These are phyloP conservation scores for Colletotrichum australisinense DNA, from an alignment of 2,329 filamentous ascomycete genomes.

Conservation along the genomic window DNA sequence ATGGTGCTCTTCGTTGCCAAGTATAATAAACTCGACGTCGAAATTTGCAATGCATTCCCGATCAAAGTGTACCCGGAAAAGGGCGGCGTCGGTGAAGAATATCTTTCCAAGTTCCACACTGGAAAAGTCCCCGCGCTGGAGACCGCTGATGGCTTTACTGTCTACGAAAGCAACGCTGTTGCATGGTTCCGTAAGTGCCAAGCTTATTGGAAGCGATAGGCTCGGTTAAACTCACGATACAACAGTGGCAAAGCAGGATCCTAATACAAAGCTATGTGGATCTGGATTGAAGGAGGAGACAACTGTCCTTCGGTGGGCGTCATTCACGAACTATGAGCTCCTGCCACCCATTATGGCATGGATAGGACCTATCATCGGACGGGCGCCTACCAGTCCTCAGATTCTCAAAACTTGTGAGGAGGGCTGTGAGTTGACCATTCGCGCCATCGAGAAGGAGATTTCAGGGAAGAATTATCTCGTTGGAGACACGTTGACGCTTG, in stretches of 20 bases:
- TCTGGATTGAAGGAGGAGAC: constrained; percentile 3
- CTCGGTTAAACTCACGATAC: not conserved
- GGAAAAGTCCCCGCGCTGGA: constrained; percentile 5
- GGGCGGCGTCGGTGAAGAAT: constrained; percentile 6
- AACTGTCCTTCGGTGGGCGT: constrained; percentile 1
- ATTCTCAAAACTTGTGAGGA: constrained; percentile 1
- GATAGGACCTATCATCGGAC: not conserved
- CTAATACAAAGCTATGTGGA: constrained; percentile 1
- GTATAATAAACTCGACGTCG: not conserved
- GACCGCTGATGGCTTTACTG: not conserved
- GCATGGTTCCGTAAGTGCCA: not conserved
- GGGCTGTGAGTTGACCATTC: constrained; percentile 4
- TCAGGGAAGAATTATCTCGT: not conserved
- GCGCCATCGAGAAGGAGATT: constrained; percentile 11
- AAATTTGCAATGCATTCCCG: constrained; percentile 14
- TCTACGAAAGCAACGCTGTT: constrained; percentile 5
- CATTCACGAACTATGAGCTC: constrained; percentile 14
- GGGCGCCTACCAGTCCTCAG: not conserved
- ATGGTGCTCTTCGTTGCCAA: constrained; percentile 14
- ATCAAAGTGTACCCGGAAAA: constrained; percentile 18
- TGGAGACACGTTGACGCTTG: not conserved
- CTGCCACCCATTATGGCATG: constrained; percentile 10
- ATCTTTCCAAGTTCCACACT: constrained; percentile 15
- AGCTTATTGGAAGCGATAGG: accelerated
- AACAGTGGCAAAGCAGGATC: constrained; percentile 13